phyloP scores from a whole-genome alignment of 148 eudicot genomes.

The Rhododendron simsii region DNA sequence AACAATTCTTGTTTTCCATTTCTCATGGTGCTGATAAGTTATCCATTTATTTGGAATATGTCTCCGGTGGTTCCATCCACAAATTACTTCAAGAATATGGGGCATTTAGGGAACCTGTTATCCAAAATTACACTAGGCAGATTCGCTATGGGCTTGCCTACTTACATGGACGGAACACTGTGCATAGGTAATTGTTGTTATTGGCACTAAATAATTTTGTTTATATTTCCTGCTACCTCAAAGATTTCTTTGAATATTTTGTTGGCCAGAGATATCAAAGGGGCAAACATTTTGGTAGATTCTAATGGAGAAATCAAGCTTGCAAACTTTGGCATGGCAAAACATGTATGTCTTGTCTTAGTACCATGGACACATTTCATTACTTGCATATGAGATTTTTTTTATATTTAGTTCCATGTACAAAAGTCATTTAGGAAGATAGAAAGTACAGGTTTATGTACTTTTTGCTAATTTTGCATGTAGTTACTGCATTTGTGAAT shows the following conservation, averaged over 20 bases:
- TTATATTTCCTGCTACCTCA: not conserved
- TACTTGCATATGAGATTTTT: not conserved
- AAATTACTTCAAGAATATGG: constrained; percentile 93
- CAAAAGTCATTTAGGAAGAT: not conserved
- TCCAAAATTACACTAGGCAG: constrained; percentile 90
- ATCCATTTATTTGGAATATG: constrained; percentile 84
- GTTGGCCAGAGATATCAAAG: constrained; percentile 81
- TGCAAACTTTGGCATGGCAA: constrained; percentile 99
- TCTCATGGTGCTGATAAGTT: constrained; percentile 74
- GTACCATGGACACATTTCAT: not conserved
- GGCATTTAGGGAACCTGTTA: constrained; percentile 81
- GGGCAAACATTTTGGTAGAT: constrained; percentile 95
- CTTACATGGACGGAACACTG: constrained; percentile 79
- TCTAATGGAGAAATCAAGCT: constrained; percentile 92
- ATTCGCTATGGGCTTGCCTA: constrained; percentile 83
- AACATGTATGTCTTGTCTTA: constrained; percentile 65
- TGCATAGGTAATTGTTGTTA: constrained; percentile 58
- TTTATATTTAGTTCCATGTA: not conserved
- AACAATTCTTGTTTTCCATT: not conserved
- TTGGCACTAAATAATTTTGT: not conserved
- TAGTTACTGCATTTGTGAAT: not conserved
- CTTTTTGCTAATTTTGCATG: not conserved
- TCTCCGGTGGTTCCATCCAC: constrained; percentile 96
- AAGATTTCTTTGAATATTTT: not conserved
- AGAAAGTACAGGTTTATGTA: not conserved